Evolutionary conservation across 2,329 filamentous ascomycete genomes (phyloP).

Genomic region (Beauveria sp.): DNA sequence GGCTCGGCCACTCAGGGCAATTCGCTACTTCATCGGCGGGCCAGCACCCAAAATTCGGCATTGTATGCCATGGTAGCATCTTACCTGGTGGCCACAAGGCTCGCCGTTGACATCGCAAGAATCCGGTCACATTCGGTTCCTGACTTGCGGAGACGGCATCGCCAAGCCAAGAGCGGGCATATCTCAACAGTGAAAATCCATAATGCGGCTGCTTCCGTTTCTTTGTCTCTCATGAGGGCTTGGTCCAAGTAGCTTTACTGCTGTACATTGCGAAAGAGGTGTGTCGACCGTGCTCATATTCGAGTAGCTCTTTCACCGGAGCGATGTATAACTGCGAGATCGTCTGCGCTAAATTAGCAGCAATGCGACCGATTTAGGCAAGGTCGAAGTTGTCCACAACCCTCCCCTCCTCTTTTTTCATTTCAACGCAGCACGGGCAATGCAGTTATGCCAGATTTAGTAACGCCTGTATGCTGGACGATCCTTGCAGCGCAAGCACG

Average conservation of each 20-base stretch:
- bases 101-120: not conserved
- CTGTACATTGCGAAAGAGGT: not conserved
- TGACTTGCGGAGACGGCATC: not conserved
- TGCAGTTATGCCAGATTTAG: not conserved
- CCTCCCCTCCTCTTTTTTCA: not conserved
- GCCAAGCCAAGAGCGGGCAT: not conserved
- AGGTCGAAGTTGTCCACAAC: not conserved
- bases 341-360: not conserved
- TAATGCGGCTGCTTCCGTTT: not conserved
- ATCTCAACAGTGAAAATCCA: not conserved
- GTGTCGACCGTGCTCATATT: not conserved
- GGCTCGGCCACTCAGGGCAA: not conserved
- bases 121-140: not conserved
- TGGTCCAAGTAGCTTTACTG: not conserved
- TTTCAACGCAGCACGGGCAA: not conserved
- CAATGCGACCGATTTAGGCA: not conserved
- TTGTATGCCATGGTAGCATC: not conserved
- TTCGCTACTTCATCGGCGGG: not conserved
- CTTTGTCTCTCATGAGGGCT: not conserved
- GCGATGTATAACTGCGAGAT: conserved; percentile 3
- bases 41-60: not conserved
- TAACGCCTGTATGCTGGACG: not conserved
- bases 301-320: not conserved
- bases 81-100: not conserved
- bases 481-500: not conserved